These are phyloP conservation scores for Pichiaceae sp. DNA, from an alignment of 1,139 yeast species.

Conservation along the genomic window DNA sequence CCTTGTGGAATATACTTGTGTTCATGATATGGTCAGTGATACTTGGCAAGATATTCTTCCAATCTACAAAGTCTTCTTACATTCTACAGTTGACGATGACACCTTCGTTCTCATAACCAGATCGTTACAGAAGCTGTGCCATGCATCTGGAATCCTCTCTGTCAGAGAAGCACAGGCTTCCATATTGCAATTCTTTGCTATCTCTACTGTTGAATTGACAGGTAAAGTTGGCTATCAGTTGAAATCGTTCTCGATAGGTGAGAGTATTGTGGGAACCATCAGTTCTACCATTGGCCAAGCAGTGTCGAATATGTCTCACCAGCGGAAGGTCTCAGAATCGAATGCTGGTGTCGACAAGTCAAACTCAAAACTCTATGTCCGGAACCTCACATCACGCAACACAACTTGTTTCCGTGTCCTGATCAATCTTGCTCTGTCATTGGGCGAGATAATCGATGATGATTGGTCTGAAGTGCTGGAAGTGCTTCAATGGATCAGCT, in stretches of 20 bases:
- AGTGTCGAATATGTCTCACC: constrained; percentile 20
- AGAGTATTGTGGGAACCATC: constrained; percentile 52
- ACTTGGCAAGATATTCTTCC: constrained; percentile 40
- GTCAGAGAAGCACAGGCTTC: constrained; percentile 49
- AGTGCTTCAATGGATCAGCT: constrained; percentile 70
- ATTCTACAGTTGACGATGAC: constrained; percentile 62
- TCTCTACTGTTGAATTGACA: constrained; percentile 38
- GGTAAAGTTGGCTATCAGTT: constrained; percentile 22
- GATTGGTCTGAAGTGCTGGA: constrained; percentile 67
- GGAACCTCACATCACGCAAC: constrained; percentile 53
- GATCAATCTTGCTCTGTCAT: constrained; percentile 63
- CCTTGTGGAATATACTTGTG: constrained; percentile 25
- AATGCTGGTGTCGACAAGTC: not conserved
- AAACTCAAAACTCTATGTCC: constrained; percentile 25
- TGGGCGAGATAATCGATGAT: constrained; percentile 60
- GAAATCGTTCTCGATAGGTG: constrained; percentile 44
- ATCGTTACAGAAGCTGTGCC: constrained; percentile 72
- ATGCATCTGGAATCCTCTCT: constrained; percentile 71
- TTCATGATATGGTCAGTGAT: constrained; percentile 32
- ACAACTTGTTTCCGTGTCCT: constrained; percentile 74
- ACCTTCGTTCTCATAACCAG: constrained; percentile 57
- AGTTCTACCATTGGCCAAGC: constrained; percentile 31
- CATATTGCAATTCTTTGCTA: constrained; percentile 49
- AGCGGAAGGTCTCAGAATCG: not conserved
- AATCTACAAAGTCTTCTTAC: constrained; percentile 45